Evolutionary conservation across 2,329 filamentous ascomycete species (phyloP).

Genomic region (Paraconiothyrium brasiliense): DNA sequence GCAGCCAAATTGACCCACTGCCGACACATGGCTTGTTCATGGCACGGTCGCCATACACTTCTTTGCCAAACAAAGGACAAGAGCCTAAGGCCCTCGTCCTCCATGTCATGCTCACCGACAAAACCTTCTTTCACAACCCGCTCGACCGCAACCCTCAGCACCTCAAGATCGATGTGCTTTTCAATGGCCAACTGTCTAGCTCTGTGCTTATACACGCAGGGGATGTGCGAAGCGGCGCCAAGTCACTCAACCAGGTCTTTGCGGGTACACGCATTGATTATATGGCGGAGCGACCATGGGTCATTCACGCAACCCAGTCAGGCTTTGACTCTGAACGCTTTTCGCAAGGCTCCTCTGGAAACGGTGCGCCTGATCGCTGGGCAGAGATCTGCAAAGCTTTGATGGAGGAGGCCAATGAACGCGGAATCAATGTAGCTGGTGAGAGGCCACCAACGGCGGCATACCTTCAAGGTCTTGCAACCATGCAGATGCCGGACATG

Average conservation of each 20-base stretch:
- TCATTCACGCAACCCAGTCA: constrained; percentile 44
- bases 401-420: constrained; percentile 42
- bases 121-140: constrained; percentile 40
- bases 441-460: constrained; percentile 47
- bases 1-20: neutral
- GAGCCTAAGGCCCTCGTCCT: constrained; percentile 38
- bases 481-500: constrained; percentile 48
- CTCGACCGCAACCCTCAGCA: constrained; percentile 36
- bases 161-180: constrained; percentile 59
- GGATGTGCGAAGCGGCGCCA: constrained; percentile 29
- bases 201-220: constrained; percentile 38
- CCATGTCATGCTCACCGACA: constrained; percentile 42
- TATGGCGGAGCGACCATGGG: constrained; percentile 57
- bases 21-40: neutral
- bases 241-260: constrained; percentile 43
- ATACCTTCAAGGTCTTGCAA: constrained; percentile 51
- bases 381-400: constrained; percentile 40
- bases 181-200: constrained; percentile 56
- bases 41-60: neutral
- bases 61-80: neutral
- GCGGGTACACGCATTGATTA: constrained; percentile 51
- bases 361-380: constrained; percentile 43
- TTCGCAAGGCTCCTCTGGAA: neutral
- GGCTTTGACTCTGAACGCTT: too few relatives aligned
- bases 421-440: constrained; percentile 46